A percentile compares a stretch with the other conserved stretches of the same genome.
Evolutionary conservation across 2,329 filamentous ascomycete species (phyloP).

Genomic region (Trichophyton simii): DNA sequence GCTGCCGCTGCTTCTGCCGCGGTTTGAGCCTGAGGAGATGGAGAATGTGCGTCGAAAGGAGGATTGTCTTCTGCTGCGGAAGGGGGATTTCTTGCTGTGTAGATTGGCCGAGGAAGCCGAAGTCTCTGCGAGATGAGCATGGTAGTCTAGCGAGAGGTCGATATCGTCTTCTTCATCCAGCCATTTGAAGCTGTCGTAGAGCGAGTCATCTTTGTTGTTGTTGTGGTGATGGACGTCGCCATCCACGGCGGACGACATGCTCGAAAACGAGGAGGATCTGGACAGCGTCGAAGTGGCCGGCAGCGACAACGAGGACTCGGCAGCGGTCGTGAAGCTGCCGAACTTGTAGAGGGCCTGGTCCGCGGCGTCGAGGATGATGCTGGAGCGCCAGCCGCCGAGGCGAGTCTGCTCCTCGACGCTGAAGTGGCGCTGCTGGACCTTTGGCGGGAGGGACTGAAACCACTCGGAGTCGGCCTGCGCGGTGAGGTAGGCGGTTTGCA

Average conservation of each 20-base stretch:
- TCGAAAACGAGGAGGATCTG: constrained; percentile 14
- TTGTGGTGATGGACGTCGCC: constrained; percentile 16
- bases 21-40: constrained; percentile 34
- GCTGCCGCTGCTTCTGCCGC: constrained; percentile 26
- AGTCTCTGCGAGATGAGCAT: constrained; percentile 47
- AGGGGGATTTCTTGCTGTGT: constrained; percentile 17
- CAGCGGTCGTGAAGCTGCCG: constrained; percentile 18
- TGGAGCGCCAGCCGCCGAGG: constrained; percentile 40
- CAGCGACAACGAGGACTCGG: constrained; percentile 21
- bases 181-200: constrained; percentile 60
- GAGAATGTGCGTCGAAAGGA: constrained; percentile 62
- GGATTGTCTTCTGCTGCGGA: constrained; percentile 31
- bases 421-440: constrained; percentile 58
- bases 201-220: constrained; percentile 38
- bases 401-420: constrained; percentile 57
- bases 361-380: constrained; percentile 44
- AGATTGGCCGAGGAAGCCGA: constrained; percentile 22
- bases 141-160: constrained; percentile 59
- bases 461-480: constrained; percentile 51
- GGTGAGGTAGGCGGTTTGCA: constrained; percentile 22
- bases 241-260: constrained; percentile 16
- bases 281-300: constrained; percentile 7
- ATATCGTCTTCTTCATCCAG: constrained; percentile 60
- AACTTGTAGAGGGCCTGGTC: constrained; percentile 46
- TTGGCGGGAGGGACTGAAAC: constrained; percentile 58